phyloP scores from a whole-genome alignment of 2,329 filamentous ascomycete species.

The Sodiomyces alkalinus region DNA sequence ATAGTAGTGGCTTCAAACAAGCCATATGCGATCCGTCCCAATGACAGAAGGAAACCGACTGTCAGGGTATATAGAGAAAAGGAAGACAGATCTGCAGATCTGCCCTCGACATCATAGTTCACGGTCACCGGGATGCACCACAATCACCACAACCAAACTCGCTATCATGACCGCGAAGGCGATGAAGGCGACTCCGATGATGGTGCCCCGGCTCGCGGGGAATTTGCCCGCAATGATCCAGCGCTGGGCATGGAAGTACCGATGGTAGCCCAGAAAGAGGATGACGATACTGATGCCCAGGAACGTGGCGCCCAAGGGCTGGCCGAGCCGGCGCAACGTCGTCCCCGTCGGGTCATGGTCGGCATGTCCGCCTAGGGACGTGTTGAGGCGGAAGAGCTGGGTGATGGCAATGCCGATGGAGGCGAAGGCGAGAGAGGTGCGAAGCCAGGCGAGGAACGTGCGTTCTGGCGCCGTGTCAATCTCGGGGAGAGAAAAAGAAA shows the following conservation, averaged over 20 bases:
- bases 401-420: slow-evolving; percentile 73
- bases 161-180: slow-evolving; percentile 47
- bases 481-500: slow-evolving; percentile 1
- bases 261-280: slow-evolving; percentile 60
- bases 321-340: slow-evolving; percentile 48
- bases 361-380: slow-evolving; percentile 30
- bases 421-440: slow-evolving; percentile 68
- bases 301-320: slow-evolving; percentile 63
- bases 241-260: slow-evolving; percentile 64
- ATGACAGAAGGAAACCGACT: too few species aligned
- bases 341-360: slow-evolving; percentile 18
- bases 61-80: too few species aligned
- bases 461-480: slow-evolving; percentile 39
- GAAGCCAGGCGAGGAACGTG: slow-evolving; percentile 74
- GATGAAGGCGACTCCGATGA: slow-evolving; percentile 52
- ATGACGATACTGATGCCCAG: slow-evolving; percentile 62
- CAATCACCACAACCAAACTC: slow-evolving; percentile 43
- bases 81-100: too few species aligned
- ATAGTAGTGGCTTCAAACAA: too few species aligned
- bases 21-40: too few species aligned
- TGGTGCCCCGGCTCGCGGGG: slow-evolving; percentile 60
- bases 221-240: slow-evolving; percentile 73
- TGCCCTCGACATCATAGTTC: too few species aligned
- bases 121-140: slow-evolving; percentile 33
- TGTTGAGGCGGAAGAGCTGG: slow-evolving; percentile 73